phyloP scores from a whole-genome alignment of 192 early-diverging fungal genomes.

The Coemansia sp. region DNA sequence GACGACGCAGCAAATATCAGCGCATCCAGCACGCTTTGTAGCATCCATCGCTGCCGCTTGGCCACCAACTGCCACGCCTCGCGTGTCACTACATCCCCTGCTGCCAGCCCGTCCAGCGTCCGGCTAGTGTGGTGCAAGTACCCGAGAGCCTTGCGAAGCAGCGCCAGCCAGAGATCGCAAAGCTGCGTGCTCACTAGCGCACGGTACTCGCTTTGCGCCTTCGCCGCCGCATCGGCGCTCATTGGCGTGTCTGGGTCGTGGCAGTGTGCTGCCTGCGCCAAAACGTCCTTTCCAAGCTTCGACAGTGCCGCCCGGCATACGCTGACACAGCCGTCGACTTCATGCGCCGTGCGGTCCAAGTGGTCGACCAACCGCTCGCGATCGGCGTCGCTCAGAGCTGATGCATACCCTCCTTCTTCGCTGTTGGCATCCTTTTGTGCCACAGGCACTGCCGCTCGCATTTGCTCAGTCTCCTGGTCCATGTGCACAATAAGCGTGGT shows the following conservation, averaged over 20 bases:
- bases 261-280: conserved; percentile 19
- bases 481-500: conserved; percentile 31
- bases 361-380: conserved; percentile 47
- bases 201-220: conserved; percentile 27
- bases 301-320: conserved; percentile 42
- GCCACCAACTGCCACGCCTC: conserved; percentile 45
- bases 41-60: conserved; percentile 55
- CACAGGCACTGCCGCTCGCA: conserved; percentile 21
- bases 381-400: conserved; percentile 25
- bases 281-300: conserved; percentile 33
- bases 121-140: conserved; percentile 45
- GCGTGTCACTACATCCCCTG: conserved; percentile 7
- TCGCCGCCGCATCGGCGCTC: conserved; percentile 4
- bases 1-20: conserved; percentile 53
- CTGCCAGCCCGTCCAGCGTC: conserved; percentile 21
- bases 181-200: conserved; percentile 40
- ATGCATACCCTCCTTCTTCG: not conserved
- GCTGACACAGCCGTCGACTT: conserved; percentile 31
- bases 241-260: conserved; percentile 4
- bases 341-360: conserved; percentile 22
- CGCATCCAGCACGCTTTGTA: conserved; percentile 50
- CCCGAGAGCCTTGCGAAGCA: conserved; percentile 33
- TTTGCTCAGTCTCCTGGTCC: conserved; percentile 28
- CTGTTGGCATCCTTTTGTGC: not conserved
- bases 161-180: conserved; percentile 50